These are phyloP conservation scores for Centaurea solstitialis DNA, from an alignment of 129 eudicot species.

Conservation along the genomic window DNA sequence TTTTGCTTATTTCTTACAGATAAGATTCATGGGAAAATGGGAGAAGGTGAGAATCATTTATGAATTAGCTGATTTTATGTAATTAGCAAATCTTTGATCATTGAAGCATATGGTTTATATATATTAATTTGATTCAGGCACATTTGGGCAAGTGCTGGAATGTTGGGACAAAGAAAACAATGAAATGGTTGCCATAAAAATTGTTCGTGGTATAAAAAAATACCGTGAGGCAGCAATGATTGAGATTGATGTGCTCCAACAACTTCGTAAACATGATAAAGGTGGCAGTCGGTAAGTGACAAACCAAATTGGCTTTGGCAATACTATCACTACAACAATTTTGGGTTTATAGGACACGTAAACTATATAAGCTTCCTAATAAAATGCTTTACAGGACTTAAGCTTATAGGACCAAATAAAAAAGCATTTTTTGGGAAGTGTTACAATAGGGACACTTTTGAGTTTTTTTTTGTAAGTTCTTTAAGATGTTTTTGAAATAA, in stretches of 20 bases:
- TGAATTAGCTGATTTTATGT: neutral
- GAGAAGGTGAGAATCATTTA: conserved; percentile 55
- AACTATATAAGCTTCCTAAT: neutral
- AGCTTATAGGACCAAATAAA: neutral
- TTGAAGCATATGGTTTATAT: neutral
- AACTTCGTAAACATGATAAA: conserved; percentile 86
- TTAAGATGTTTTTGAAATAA: too few species aligned
- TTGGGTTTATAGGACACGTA: neutral
- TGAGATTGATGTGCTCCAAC: conserved; percentile 82
- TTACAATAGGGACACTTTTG: neutral
- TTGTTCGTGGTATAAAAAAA: conserved; percentile 81
- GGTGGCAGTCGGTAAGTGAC: conserved; percentile 87
- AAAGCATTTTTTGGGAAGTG: neutral
- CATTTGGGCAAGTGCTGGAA: conserved; percentile 87
- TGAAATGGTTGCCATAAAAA: conserved; percentile 87
- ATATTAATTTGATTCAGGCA: conserved; percentile 41
- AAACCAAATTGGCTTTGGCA: neutral
- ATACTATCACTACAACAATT: neutral
- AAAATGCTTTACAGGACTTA: neutral
- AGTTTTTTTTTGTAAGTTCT: neutral
- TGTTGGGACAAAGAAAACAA: conserved; percentile 87
- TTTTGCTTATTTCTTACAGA: conserved; percentile 45
- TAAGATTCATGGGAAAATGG: conserved; percentile 88
- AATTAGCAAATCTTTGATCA: neutral
- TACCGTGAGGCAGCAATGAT: conserved; percentile 96